Percentiles rank a stretch among this genome's conserved stretches.
Evolutionary conservation across 2,329 filamentous ascomycete species (phyloP).

Genomic region (Cryphonectria radicalis): DNA sequence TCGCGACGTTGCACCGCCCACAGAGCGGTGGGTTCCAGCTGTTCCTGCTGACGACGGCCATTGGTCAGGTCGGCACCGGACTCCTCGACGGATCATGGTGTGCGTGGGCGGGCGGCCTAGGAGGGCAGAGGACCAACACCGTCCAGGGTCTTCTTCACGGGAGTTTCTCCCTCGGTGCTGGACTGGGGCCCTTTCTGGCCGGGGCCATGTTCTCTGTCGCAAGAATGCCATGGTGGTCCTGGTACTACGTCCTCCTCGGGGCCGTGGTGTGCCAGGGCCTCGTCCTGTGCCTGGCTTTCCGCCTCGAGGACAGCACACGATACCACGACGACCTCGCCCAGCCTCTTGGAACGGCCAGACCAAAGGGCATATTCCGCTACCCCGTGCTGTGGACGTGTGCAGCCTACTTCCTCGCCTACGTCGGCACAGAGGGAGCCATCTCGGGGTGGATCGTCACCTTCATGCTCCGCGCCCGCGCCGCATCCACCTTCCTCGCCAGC

Average conservation of each 20-base stretch:
- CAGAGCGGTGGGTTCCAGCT: slow-evolving; percentile 34
- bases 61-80: slow-evolving; percentile 44
- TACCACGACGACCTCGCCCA: slow-evolving; percentile 35
- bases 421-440: slow-evolving; percentile 49
- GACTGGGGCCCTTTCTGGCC: slow-evolving; percentile 42
- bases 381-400: slow-evolving; percentile 47
- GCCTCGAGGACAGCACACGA: slow-evolving; percentile 39
- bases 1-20: slow-evolving; percentile 35
- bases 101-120: slow-evolving; percentile 48
- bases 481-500: slow-evolving; percentile 42
- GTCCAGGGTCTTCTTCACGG: slow-evolving; percentile 47
- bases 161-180: slow-evolving; percentile 44
- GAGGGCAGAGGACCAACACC: slow-evolving; percentile 41
- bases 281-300: slow-evolving; percentile 42
- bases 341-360: background rate
- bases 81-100: slow-evolving; percentile 50
- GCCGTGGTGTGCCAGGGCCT: slow-evolving; percentile 22
- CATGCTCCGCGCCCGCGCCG: slow-evolving; percentile 46
- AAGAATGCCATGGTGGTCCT: slow-evolving; percentile 41
- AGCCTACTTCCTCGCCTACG: slow-evolving; percentile 48
- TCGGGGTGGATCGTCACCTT: slow-evolving; percentile 52
- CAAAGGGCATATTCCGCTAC: slow-evolving; percentile 38
- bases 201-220: slow-evolving; percentile 37
- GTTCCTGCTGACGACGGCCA: slow-evolving; percentile 38
- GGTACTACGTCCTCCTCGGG: slow-evolving; percentile 45